These are phyloP conservation scores for Penicillium sp. DNA, from an alignment of 2,329 filamentous ascomycete genomes.

Conservation along the genomic window DNA sequence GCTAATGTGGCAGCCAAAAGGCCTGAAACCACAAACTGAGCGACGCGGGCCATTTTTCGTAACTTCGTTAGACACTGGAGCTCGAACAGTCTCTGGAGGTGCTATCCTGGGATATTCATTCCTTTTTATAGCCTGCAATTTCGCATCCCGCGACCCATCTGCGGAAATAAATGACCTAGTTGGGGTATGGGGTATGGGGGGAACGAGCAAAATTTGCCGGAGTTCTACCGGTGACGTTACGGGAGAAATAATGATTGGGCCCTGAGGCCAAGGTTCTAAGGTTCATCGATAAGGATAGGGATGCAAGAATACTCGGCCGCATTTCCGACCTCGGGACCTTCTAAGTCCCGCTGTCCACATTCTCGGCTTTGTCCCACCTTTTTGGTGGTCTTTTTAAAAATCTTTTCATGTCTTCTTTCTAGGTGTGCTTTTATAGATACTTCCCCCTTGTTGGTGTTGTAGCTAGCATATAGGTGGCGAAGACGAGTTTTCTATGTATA, in stretches of 20 bases:
- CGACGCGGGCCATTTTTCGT: background rate
- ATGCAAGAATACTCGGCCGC: background rate
- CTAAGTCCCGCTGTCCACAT: background rate
- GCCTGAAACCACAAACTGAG: constrained; percentile 6
- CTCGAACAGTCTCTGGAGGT: background rate
- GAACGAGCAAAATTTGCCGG: background rate
- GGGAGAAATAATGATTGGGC: background rate
- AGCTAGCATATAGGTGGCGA: background rate
- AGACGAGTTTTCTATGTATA: too few species aligned
- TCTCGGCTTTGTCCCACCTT: background rate
- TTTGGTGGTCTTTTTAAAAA: too few species aligned
- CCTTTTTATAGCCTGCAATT: background rate
- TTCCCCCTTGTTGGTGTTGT: background rate
- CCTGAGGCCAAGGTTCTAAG: background rate
- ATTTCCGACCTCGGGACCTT: background rate
- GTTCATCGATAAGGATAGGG: background rate
- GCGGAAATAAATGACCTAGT: background rate
- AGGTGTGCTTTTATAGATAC: background rate
- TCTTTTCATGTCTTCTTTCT: background rate
- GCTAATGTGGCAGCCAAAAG: constrained; percentile 7
- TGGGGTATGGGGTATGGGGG: background rate
- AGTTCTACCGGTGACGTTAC: background rate
- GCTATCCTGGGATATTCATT: background rate
- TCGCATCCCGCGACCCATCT: background rate
- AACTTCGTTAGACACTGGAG: background rate